phyloP scores from a whole-genome alignment of 176 grass and related monocot genomes.

The Zoysia japonica region DNA sequence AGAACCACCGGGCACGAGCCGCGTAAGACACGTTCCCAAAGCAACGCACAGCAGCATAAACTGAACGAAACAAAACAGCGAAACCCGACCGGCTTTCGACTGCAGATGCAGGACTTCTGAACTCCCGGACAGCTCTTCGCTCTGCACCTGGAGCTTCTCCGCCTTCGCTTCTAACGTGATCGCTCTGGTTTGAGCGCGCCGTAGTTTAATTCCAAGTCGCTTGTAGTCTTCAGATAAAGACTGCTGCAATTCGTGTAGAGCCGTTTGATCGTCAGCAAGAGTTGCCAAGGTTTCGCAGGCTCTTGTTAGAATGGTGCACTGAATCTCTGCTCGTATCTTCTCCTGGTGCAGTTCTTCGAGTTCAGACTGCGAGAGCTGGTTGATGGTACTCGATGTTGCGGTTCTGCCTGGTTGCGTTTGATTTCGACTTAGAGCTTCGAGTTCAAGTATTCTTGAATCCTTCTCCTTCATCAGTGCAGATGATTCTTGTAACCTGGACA shows the following conservation, averaged over 20 bases:
- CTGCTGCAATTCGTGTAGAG: slow-evolving; percentile 53
- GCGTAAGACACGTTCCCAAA: slow-evolving; percentile 54
- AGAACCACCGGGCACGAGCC: slow-evolving; percentile 38
- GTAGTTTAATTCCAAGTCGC: slow-evolving; percentile 47
- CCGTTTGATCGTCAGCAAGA: slow-evolving; percentile 44
- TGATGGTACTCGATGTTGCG: neutral
- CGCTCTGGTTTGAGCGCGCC: slow-evolving; percentile 39
- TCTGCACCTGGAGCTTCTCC: slow-evolving; percentile 53
- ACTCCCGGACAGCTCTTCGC: slow-evolving; percentile 34
- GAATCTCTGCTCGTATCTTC: slow-evolving; percentile 65
- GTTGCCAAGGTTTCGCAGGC: slow-evolving; percentile 37
- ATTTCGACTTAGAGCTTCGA: neutral
- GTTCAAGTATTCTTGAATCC: slow-evolving; percentile 47
- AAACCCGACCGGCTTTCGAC: slow-evolving; percentile 53
- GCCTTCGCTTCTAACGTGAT: slow-evolving; percentile 43
- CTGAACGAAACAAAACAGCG: slow-evolving; percentile 58
- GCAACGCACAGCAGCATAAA: slow-evolving; percentile 58
- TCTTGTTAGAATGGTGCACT: slow-evolving; percentile 55
- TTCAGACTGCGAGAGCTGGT: slow-evolving; percentile 31
- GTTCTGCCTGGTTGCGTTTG: neutral
- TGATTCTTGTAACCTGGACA: slow-evolving; percentile 49
- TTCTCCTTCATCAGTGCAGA: slow-evolving; percentile 44
- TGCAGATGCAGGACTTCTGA: slow-evolving; percentile 60
- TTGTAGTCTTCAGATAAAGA: slow-evolving; percentile 44
- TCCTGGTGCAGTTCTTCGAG: slow-evolving; percentile 60